A percentile compares a stretch with the other conserved stretches of the same genome.
Conservation (phyloP, 2,329 filamentous ascomycete genomes). For the Huntiella omanensis region DNA sequence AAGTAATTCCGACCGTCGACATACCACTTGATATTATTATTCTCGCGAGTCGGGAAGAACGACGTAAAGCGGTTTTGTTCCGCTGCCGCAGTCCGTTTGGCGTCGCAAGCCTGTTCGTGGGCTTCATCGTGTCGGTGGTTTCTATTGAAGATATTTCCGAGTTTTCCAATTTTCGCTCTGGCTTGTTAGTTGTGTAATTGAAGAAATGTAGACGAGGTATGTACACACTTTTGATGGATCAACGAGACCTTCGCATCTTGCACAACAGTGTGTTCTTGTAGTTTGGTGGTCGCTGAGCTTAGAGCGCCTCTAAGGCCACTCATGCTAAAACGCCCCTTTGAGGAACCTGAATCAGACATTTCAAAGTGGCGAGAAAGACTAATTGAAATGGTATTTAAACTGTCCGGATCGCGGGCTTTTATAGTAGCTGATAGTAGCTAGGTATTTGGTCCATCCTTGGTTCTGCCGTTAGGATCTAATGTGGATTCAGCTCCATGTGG, state of each 20-base stretch:
- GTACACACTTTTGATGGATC: constrained; percentile 37
- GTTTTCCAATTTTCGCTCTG: constrained; percentile 39
- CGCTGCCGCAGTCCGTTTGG: constrained; percentile 53
- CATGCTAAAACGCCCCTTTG: constrained; percentile 10
- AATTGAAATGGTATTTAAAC: too few relatives aligned
- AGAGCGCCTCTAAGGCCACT: constrained; percentile 7
- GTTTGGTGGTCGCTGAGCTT: constrained; percentile 5
- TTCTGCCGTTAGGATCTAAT: too few relatives aligned
- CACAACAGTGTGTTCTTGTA: constrained; percentile 6
- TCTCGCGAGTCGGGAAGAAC: constrained; percentile 71
- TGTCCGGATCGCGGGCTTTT: too few relatives aligned
- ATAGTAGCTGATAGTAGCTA: too few relatives aligned
- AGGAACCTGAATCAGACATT: not conserved
- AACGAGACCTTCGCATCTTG: constrained; percentile 28
- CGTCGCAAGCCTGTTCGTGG: constrained; percentile 69
- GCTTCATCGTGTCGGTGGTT: constrained; percentile 89
- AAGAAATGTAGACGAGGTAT: not conserved
- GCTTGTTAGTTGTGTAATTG: not conserved
- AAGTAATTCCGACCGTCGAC: constrained; percentile 92
- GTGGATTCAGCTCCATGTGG: too few relatives aligned
- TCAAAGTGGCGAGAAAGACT: too few relatives aligned
- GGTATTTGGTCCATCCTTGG: too few relatives aligned
- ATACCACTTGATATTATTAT: constrained; percentile 90
- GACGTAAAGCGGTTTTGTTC: constrained; percentile 71
- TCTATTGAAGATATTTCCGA: constrained; percentile 53